Conservation (phyloP, 768 basidiomycete genomes). For the Mycena galericulata region DNA sequence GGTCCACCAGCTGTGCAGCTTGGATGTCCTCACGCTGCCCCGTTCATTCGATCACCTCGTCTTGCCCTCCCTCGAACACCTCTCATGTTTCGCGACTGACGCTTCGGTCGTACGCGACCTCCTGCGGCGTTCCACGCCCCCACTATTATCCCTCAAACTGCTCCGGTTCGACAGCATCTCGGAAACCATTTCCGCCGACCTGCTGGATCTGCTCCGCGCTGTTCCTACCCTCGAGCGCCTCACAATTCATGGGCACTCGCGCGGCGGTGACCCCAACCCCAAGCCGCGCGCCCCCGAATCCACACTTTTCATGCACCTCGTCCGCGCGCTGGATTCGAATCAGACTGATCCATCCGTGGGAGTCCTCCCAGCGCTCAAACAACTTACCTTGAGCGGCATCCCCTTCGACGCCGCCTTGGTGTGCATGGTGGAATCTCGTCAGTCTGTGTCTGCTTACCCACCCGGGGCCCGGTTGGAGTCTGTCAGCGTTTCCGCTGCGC, state of each 20-base stretch:
- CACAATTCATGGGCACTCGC: background rate
- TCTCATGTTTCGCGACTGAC: background rate
- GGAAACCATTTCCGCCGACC: rapidly evolving
- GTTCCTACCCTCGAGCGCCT: background rate
- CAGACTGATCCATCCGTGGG: no score
- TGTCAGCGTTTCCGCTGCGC: background rate
- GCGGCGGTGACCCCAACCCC: no score
- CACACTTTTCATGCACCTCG: background rate
- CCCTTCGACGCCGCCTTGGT: background rate
- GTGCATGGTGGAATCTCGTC: slow-evolving; percentile 1
- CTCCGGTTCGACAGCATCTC: background rate
- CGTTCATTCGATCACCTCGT: background rate
- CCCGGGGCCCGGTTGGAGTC: background rate
- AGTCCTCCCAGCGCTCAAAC: background rate
- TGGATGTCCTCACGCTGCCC: background rate
- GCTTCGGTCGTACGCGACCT: background rate
- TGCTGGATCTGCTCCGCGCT: background rate
- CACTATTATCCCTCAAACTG: background rate
- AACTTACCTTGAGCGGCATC: background rate
- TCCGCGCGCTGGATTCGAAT: background rate
- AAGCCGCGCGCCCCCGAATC: background rate
- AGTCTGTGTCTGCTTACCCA: background rate
- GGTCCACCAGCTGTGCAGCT: background rate
- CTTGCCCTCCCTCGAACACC: background rate
- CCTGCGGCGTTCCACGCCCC: background rate